Percentiles rank a stretch among this genome's conserved stretches.
These are phyloP conservation scores for Inonotus obliquus DNA, from an alignment of 1,284 basidiomycete genomes.

Conservation along the genomic window DNA sequence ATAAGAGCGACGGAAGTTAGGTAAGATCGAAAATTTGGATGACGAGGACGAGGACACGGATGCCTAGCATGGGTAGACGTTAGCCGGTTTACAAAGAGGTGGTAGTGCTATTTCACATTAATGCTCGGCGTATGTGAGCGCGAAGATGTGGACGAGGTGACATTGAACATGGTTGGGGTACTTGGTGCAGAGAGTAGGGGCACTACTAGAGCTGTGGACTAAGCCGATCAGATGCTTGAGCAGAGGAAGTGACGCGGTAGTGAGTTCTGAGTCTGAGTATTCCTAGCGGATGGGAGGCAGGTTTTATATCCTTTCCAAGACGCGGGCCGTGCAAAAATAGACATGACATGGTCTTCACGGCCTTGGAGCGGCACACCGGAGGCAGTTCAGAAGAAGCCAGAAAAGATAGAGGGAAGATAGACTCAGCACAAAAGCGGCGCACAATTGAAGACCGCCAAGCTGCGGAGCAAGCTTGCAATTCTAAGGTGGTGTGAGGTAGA, in stretches of 20 bases:
- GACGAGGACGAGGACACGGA: not conserved
- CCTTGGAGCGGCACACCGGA: not conserved
- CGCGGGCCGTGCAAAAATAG: not conserved
- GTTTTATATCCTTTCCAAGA: not conserved
- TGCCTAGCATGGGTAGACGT: too few relatives aligned
- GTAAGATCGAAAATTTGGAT: not conserved
- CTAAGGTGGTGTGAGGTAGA: not conserved
- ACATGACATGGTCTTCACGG: not conserved
- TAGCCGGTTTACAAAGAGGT: not conserved
- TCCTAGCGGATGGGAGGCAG: not conserved
- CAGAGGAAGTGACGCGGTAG: not conserved
- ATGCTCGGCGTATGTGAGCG: not conserved
- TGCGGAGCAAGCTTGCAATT: not conserved
- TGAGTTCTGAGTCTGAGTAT: not conserved
- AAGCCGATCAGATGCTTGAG: not conserved
- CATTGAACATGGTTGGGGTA: not conserved
- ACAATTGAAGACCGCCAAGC: not conserved
- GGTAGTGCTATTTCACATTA: not conserved
- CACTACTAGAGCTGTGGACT: not conserved
- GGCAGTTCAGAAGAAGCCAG: not conserved
- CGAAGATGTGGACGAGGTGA: not conserved
- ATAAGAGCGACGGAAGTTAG: not conserved
- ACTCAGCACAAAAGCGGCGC: not conserved
- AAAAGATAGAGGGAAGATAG: not conserved
- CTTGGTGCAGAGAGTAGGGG: not conserved